Base-by-base conservation (phyloP, 106 monocot genomes). In the Dactylorhiza incarnata region DNA sequence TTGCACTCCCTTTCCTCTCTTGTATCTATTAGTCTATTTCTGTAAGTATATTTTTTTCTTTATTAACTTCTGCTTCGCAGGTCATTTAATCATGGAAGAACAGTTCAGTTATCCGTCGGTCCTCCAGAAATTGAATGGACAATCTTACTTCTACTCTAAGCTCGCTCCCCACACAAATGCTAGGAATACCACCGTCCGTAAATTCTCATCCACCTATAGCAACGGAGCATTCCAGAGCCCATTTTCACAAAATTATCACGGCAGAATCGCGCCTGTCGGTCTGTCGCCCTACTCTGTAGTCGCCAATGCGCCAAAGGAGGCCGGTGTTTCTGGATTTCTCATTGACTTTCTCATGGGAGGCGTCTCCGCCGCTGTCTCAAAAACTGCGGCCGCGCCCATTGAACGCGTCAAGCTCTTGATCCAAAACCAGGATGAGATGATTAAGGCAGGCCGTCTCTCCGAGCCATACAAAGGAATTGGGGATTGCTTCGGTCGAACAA, bases 341-440 rank as follows among this genome's bases (percentile, higher is more conserved):
- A 73, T 82, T 23, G 85, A 85, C 48, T 85, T 85, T 44, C 66
- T 82, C n/a, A 82, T 85, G 85, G 85, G 85, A 65, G 85, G 85
- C 53, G 85, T 85, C 43, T 82, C 82, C 58, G 82, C 76, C 58
- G 85, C 85, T 2, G 85, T 85, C 58, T 85, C 85, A 3, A 85
- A 85, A 46, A 79, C 85, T 12, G 82, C 79, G 16, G 82, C 85
- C 48, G 85, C 85, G 68, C 85, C 82, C 2, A 82, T 85, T 69
- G 85, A 85, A 17, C 85, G 82, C 29, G 85, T 85, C 71, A 85
- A 85, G 70, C 85, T 82, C 47, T 37, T 85, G 12, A 85, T 85
- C 47, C 85, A 85, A 76, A 85, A 85, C 79, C 85, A 85, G 49
- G 85, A 85, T 56, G 81, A 85, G 67, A 85, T 85, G 85, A 72